These are phyloP conservation scores for Neonectria hederae DNA, from an alignment of 2,329 filamentous ascomycete species.

Conservation along the genomic window DNA sequence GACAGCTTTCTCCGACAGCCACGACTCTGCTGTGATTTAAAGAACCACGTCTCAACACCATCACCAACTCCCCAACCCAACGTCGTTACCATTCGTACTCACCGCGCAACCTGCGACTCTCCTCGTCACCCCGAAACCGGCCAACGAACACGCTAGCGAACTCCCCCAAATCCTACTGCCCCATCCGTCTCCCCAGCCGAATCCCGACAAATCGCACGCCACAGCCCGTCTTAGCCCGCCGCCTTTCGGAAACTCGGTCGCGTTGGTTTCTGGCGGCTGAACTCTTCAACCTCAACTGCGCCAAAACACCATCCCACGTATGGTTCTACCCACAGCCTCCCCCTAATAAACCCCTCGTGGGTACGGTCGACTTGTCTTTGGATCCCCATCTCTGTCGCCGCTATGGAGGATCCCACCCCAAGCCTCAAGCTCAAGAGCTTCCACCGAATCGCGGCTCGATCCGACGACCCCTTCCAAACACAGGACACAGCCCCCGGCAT, in stretches of 20 bases:
- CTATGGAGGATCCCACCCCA: conserved; percentile 41
- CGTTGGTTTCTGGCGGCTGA: conserved; percentile 3
- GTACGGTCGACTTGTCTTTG: conserved; percentile 35
- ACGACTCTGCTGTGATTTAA: conserved; percentile 23
- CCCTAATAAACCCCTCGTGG: conserved; percentile 43
- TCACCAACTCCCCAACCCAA: conserved; percentile 1
- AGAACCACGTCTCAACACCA: conserved; percentile 42
- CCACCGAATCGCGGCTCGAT: conserved; percentile 36
- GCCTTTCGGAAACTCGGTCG: conserved; percentile 14
- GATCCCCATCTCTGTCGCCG: conserved; percentile 22
- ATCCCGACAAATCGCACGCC: conserved; percentile 7
- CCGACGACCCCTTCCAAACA: conserved; percentile 42
- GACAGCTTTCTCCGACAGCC: conserved; percentile 21
- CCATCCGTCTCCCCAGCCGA: not conserved
- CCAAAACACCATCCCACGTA: conserved; percentile 28
- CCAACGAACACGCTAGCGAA: not conserved
- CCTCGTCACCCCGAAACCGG: not conserved
- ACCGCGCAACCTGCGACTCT: not conserved
- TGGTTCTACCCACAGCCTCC: conserved; percentile 29
- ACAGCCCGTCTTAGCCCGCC: conserved; percentile 7
- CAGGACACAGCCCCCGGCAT: conserved; percentile 68
- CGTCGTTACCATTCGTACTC: not conserved
- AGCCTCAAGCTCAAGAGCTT: conserved; percentile 37
- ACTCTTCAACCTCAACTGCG: conserved; percentile 22
- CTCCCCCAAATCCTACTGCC: not conserved